phyloP scores from a whole-genome alignment of 352 stramenopile species.

The Pythium grandisporangium region DNA sequence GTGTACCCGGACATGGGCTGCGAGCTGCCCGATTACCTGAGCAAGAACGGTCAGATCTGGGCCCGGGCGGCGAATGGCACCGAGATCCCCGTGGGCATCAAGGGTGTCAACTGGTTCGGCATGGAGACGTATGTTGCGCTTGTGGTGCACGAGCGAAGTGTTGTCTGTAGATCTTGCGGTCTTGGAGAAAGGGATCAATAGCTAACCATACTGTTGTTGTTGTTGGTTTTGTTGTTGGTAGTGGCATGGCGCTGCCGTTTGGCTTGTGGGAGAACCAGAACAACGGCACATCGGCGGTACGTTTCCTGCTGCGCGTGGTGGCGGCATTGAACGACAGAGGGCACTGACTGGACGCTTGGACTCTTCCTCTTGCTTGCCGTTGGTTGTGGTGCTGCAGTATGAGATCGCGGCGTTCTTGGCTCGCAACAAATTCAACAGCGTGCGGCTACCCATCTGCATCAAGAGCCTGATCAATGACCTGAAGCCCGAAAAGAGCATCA shows the following conservation, averaged over 20 bases:
- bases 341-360: too few relatives aligned
- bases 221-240: too few relatives aligned
- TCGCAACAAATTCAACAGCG: conserved; percentile 68
- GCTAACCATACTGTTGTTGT: too few relatives aligned
- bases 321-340: too few relatives aligned
- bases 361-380: too few relatives aligned
- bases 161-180: too few relatives aligned
- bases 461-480: conserved; percentile 37
- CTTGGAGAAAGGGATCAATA: too few relatives aligned
- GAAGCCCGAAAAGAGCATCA: conserved; percentile 26
- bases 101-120: conserved; percentile 70
- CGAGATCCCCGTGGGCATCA: conserved; percentile 39
- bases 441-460: conserved; percentile 50
- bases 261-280: conserved; percentile 64
- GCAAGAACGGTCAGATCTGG: conserved; percentile 44
- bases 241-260: conserved; percentile 39
- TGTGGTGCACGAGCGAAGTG: too few relatives aligned
- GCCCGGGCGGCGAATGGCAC: conserved; percentile 37
- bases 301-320: not conserved
- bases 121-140: conserved; percentile 62
- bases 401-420: conserved; percentile 50
- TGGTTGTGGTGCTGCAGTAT: conserved; percentile 18
- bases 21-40: conserved; percentile 48
- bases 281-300: conserved; percentile 44
- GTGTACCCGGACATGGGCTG: conserved; percentile 43